Percentiles rank a stretch among this genome's conserved stretches.
phyloP scores from a whole-genome alignment of 164 flowering plant genomes.

The Chloranthus sessilifolius region DNA sequence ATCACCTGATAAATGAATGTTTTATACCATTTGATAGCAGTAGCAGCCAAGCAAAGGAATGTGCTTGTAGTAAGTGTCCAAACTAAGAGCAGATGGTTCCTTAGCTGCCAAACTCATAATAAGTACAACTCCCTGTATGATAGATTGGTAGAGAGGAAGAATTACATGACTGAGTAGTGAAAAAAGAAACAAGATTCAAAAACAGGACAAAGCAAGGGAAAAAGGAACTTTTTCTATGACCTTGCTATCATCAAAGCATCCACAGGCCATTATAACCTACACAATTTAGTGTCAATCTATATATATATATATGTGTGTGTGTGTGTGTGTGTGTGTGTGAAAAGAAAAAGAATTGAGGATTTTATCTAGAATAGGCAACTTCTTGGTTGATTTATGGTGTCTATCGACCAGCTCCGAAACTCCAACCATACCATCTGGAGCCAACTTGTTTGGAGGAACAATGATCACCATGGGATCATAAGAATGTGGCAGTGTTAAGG shows the following conservation, averaged over 20 bases:
- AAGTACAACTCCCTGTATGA: conserved; percentile 77
- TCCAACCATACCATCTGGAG: conserved; percentile 92
- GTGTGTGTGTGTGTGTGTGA: too few relatives aligned
- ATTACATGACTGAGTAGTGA: neutral
- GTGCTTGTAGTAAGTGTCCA: conserved; percentile 95
- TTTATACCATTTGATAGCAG: conserved; percentile 90
- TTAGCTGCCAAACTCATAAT: conserved; percentile 75
- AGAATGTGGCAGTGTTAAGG: conserved; percentile 81
- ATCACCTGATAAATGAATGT: too few relatives aligned
- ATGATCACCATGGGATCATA: conserved; percentile 85
- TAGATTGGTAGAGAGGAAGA: conserved; percentile 6
- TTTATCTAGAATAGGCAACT: conserved; percentile 36
- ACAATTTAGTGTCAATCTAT: conserved; percentile 3
- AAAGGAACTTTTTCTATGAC: conserved; percentile 43
- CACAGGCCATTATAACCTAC: conserved; percentile 79
- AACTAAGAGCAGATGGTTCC: conserved; percentile 95
- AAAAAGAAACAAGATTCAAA: neutral
- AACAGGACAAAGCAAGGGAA: too few relatives aligned
- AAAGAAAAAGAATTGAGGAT: neutral
- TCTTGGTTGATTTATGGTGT: conserved; percentile 52
- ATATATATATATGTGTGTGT: too few relatives aligned
- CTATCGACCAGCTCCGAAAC: conserved; percentile 79
- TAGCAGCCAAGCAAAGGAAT: conserved; percentile 96
- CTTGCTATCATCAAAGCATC: conserved; percentile 99
- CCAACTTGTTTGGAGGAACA: conserved; percentile 82